Percentiles rank a stretch among this genome's conserved stretches.
These are phyloP conservation scores for Rhizopus sp. DNA, from an alignment of 371 early-diverging fungal genomes.

Conservation along the genomic window DNA sequence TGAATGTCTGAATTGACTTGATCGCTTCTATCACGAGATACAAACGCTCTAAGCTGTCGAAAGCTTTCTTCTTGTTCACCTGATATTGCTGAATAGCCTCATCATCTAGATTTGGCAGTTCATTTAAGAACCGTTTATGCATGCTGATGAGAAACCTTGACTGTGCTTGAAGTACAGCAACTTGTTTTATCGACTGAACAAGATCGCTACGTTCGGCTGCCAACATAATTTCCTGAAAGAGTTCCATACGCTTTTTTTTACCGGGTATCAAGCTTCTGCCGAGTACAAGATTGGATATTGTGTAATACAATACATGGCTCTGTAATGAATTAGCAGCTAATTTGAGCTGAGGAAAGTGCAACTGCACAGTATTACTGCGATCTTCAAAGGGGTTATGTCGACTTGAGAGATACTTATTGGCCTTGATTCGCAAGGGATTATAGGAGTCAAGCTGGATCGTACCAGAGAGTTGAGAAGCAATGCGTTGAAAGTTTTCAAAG, in stretches of 20 bases:
- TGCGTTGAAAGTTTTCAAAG: slow-evolving; percentile 57
- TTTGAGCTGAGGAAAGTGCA: slow-evolving; percentile 64
- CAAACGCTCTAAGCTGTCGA: slow-evolving; percentile 53
- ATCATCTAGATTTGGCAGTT: slow-evolving; percentile 32
- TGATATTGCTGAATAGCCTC: slow-evolving; percentile 18
- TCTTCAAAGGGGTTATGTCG: slow-evolving; percentile 37
- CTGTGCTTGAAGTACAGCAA: slow-evolving; percentile 57
- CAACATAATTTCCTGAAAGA: slow-evolving; percentile 71
- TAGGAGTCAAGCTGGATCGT: slow-evolving; percentile 68
- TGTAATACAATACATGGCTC: slow-evolving; percentile 60
- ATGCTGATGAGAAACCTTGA: slow-evolving; percentile 47
- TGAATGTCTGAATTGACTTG: slow-evolving; percentile 46
- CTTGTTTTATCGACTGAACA: slow-evolving; percentile 56
- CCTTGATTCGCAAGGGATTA: slow-evolving; percentile 67
- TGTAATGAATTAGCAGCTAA: slow-evolving; percentile 68
- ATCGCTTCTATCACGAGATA: slow-evolving; percentile 62
- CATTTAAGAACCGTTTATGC: slow-evolving; percentile 60
- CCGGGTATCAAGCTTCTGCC: slow-evolving; percentile 61
- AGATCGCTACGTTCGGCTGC: slow-evolving; percentile 67
- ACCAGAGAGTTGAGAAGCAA: slow-evolving; percentile 68
- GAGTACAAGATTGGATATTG: slow-evolving; percentile 68
- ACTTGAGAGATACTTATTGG: slow-evolving; percentile 2
- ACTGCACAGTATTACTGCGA: slow-evolving; percentile 48
- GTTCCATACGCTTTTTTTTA: slow-evolving; percentile 64
- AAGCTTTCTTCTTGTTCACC: slow-evolving; percentile 12